Evolutionary conservation across 768 basidiomycete species (phyloP).

Genomic region (Rhodotorula diobovata): DNA sequence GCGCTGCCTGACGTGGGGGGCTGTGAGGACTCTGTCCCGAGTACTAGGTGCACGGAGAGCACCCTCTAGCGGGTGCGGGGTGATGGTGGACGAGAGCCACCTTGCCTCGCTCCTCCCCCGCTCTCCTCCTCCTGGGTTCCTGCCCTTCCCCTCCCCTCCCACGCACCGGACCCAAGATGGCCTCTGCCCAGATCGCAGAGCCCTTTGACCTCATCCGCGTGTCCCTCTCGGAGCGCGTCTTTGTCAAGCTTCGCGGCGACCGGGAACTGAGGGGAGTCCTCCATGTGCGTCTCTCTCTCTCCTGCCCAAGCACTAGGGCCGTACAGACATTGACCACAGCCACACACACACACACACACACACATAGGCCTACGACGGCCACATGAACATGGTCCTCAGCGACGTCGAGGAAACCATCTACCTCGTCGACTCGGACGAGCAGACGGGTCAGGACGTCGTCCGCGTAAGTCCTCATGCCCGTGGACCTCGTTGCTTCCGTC

Average conservation of each 20-base stretch:
- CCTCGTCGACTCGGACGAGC: constrained; percentile 81
- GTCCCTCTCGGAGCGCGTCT: constrained; percentile 94
- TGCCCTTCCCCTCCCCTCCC: not conserved
- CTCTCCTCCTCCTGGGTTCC: not conserved
- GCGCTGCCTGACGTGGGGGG: too few relatives aligned
- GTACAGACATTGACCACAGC: rapidly evolving
- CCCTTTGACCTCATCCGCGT: constrained; percentile 96
- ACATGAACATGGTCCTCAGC: constrained; percentile 97
- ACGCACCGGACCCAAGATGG: not conserved
- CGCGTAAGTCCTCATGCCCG: constrained; percentile 51
- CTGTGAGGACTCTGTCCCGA: too few relatives aligned
- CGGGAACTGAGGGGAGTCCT: constrained; percentile 84
- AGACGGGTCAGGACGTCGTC: constrained; percentile 56
- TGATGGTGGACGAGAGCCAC: too few relatives aligned
- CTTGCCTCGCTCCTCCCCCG: not conserved
- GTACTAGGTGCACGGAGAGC: too few relatives aligned
- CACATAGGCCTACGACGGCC: constrained; percentile 99
- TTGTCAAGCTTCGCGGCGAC: constrained; percentile 94
- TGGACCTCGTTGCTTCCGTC: not conserved
- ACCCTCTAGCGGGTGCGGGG: too few relatives aligned
- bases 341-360: too few relatives aligned
- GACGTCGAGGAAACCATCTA: constrained; percentile 97
- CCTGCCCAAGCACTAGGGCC: not conserved
- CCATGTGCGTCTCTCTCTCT: constrained; percentile 60
- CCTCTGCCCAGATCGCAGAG: constrained; percentile 52